These are phyloP conservation scores for Meyerozyma guilliermondii DNA, from an alignment of 1,139 yeast genomes.

Conservation along the genomic window DNA sequence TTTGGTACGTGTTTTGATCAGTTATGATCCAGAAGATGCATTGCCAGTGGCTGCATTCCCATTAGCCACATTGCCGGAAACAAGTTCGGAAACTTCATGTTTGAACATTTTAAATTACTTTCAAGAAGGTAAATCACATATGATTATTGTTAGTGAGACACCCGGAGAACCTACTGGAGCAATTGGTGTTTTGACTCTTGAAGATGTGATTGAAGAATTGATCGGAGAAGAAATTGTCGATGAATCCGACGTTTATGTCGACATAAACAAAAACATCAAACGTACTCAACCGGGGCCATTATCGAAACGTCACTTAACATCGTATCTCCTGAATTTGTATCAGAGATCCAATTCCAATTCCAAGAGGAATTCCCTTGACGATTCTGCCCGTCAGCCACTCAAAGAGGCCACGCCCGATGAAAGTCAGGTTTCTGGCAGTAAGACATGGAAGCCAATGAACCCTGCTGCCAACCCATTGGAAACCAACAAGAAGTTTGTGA, in stretches of 20 bases:
- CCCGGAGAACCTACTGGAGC: slow-evolving; percentile 92
- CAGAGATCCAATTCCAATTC: slow-evolving; percentile 31
- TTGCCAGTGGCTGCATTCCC: slow-evolving; percentile 92
- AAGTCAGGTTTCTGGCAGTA: slow-evolving; percentile 11
- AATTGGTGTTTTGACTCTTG: slow-evolving; percentile 85
- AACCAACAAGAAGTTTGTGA: slow-evolving; percentile 65
- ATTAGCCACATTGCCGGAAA: slow-evolving; percentile 92
- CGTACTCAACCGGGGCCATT: slow-evolving; percentile 83
- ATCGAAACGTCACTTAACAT: slow-evolving; percentile 63
- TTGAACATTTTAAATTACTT: slow-evolving; percentile 89
- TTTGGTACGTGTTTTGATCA: slow-evolving; percentile 82
- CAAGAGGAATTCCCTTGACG: slow-evolving; percentile 36
- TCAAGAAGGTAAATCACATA: slow-evolving; percentile 96
- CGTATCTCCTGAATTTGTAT: slow-evolving; percentile 60
- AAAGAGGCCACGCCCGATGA: neutral
- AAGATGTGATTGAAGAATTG: slow-evolving; percentile 94
- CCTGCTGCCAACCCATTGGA: slow-evolving; percentile 79
- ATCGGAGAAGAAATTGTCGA: slow-evolving; percentile 98
- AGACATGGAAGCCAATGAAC: slow-evolving; percentile 53
- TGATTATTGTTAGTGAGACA: slow-evolving; percentile 84
- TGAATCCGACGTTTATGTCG: slow-evolving; percentile 93
- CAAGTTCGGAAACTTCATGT: slow-evolving; percentile 87
- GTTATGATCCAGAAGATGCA: slow-evolving; percentile 96
- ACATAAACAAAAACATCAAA: slow-evolving; percentile 81
- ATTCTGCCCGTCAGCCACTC: neutral